Conservation (phyloP, 768 basidiomycete species). For the Scleroderma bovista region DNA sequence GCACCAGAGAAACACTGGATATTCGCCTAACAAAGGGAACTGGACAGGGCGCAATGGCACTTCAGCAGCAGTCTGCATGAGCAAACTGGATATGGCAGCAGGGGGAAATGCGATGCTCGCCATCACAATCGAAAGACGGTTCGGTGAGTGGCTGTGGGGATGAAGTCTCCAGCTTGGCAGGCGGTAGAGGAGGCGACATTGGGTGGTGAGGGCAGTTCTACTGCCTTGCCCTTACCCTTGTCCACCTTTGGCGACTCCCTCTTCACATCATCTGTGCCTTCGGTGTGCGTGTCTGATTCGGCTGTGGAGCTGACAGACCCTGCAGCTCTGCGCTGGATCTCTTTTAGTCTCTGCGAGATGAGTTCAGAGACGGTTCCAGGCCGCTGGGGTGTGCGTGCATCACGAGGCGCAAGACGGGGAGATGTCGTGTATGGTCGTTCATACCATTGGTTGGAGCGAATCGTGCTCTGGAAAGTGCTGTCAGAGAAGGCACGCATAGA, state of each 20-base stretch:
- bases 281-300: constrained; percentile 16
- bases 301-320: constrained; percentile 25
- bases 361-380: constrained; percentile 85
- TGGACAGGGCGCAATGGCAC: constrained; percentile 64
- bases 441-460: constrained; percentile 70
- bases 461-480: constrained; percentile 53
- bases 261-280: constrained; percentile 28
- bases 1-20: constrained; percentile 81
- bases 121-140: too few species aligned
- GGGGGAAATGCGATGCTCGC: constrained; percentile 42
- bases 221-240: too few species aligned
- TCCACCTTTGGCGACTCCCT: constrained; percentile 51
- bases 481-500: background rate
- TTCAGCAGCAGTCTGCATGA: constrained; percentile 65
- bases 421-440: constrained; percentile 80
- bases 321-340: constrained; percentile 49
- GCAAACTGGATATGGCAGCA: too few species aligned
- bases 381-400: constrained; percentile 48
- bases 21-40: constrained; percentile 79
- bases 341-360: constrained; percentile 75
- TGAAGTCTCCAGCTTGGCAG: constrained; percentile 22
- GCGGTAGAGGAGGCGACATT: constrained; percentile 62
- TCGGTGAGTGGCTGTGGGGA: too few species aligned
- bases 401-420: constrained; percentile 57
- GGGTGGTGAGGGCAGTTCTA: too few species aligned